phyloP scores from a whole-genome alignment of 495 filamentous ascomycete species.

The Astrothelium subdiscretum region DNA sequence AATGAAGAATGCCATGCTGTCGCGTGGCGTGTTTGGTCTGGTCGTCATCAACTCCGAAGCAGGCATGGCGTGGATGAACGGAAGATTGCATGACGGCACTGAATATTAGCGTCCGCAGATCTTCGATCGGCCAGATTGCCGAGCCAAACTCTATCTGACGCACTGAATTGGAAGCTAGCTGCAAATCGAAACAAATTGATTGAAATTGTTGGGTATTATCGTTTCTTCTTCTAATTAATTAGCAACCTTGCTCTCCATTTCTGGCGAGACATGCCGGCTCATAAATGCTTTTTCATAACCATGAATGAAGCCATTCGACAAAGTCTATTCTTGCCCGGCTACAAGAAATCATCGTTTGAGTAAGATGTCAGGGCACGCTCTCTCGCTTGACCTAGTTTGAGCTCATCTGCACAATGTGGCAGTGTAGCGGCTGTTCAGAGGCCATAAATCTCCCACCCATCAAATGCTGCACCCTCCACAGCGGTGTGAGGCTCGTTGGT shows the following conservation, averaged over 20 bases:
- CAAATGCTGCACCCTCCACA: constrained; percentile 12
- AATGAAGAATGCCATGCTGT: background rate
- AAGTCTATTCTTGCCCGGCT: background rate
- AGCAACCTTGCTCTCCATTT: background rate
- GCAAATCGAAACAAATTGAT: no score
- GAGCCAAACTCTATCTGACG: no score
- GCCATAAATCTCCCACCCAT: constrained; percentile 21
- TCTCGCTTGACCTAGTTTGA: background rate
- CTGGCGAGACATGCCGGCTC: background rate
- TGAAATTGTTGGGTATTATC: background rate
- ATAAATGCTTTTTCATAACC: background rate
- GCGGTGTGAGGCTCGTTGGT: background rate
- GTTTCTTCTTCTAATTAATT: background rate
- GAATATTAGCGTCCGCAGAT: background rate
- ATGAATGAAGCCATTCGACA: background rate
- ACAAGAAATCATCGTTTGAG: background rate
- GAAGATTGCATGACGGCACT: background rate
- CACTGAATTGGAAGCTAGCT: no score
- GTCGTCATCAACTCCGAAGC: background rate
- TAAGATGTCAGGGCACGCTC: background rate
- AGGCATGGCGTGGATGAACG: background rate
- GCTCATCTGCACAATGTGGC: background rate
- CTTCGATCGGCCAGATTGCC: constrained; percentile 1
- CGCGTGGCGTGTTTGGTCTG: background rate
- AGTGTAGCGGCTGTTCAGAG: background rate